These are phyloP conservation scores for Pestalotiopsis sp. DNA, from an alignment of 2,329 filamentous ascomycete species.

Conservation along the genomic window DNA sequence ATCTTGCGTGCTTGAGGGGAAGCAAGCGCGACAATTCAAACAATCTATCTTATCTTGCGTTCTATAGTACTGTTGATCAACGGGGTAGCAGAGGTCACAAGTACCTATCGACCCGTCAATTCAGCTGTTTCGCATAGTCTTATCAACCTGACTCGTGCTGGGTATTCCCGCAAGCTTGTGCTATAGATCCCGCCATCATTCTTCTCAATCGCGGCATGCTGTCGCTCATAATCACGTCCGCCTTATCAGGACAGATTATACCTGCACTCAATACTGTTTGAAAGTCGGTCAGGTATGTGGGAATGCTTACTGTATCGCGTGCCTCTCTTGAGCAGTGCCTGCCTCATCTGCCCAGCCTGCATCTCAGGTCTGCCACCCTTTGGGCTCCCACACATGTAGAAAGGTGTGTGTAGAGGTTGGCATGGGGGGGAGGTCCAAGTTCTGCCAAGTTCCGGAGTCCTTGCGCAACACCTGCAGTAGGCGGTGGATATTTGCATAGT, in stretches of 20 bases:
- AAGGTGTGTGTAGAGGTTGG: background rate
- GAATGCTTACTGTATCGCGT: slow-evolving; percentile 6
- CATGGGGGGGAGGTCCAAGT: background rate
- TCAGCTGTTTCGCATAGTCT: background rate
- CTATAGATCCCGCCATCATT: background rate
- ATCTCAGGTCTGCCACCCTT: slow-evolving; percentile 1
- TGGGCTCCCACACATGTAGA: background rate
- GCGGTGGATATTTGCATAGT: background rate
- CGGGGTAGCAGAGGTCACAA: background rate
- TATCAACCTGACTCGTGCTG: background rate
- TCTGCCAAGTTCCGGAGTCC: background rate
- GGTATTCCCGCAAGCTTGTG: background rate
- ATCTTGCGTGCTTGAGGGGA: background rate
- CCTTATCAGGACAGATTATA: background rate
- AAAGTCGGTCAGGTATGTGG: background rate
- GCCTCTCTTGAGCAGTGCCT: background rate
- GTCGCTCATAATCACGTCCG: background rate
- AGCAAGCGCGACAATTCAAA: background rate
- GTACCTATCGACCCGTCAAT: background rate
- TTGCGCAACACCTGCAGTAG: slow-evolving; percentile 8
- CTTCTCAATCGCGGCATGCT: background rate
- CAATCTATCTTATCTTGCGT: background rate
- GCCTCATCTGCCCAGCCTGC: background rate
- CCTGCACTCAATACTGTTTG: background rate
- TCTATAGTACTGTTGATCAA: background rate